Percentiles rank a stretch among this genome's conserved stretches.
phyloP scores from a whole-genome alignment of 148 eudicot species.

The Selenicereus undatus region DNA sequence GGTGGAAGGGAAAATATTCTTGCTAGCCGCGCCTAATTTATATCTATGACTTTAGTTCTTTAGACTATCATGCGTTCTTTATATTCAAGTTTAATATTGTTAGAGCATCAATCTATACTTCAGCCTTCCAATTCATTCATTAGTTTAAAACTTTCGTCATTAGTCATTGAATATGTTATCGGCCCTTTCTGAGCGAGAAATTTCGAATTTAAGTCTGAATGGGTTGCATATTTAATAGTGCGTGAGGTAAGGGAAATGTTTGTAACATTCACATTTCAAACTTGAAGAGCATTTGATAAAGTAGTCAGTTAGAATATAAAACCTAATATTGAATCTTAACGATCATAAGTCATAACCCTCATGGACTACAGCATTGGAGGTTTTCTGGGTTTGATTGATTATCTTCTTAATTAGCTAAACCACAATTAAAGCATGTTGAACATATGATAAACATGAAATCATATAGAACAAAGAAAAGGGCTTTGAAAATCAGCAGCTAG shows the following conservation, averaged over 20 bases:
- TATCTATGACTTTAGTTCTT: too few species aligned
- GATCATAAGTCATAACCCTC: too few species aligned
- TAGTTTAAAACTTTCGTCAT: not conserved
- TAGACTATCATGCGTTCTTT: not conserved
- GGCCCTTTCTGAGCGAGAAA: not conserved
- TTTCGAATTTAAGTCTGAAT: too few species aligned
- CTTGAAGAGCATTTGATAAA: too few species aligned
- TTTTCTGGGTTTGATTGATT: too few species aligned
- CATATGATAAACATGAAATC: not conserved
- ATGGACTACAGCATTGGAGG: too few species aligned
- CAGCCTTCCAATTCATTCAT: not conserved
- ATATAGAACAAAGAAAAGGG: not conserved
- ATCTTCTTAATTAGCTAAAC: not conserved
- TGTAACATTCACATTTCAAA: too few species aligned
- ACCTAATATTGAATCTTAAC: too few species aligned
- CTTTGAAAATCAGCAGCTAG: not conserved
- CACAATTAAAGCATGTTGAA: not conserved
- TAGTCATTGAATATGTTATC: not conserved
- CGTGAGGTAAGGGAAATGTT: not conserved
- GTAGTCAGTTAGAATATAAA: too few species aligned
- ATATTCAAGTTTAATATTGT: not conserved
- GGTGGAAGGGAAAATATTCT: not conserved
- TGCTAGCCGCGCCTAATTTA: not conserved
- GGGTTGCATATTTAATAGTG: not conserved
- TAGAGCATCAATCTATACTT: not conserved